Evolutionary conservation across 2,329 filamentous ascomycete genomes (phyloP).

Genomic region (Penicillium sp.): DNA sequence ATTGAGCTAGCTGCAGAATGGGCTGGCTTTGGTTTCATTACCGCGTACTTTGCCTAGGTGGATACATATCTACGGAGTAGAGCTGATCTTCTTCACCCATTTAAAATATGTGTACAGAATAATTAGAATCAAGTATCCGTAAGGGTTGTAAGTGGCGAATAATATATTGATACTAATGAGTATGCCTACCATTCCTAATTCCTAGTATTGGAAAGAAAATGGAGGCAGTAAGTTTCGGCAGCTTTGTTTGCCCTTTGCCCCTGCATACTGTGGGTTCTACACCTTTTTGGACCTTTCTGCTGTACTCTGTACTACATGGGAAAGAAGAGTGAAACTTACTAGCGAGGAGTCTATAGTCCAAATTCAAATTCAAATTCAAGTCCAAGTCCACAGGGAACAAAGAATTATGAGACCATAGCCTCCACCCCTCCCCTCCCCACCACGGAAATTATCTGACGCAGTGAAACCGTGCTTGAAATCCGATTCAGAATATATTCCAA

Average conservation of each 20-base stretch:
- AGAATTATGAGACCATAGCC: background rate
- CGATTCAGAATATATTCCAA: background rate
- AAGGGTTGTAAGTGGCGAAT: background rate
- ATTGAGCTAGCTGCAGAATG: constrained; percentile 4
- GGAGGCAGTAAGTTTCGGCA: background rate
- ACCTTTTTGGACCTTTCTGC: background rate
- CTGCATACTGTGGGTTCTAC: background rate
- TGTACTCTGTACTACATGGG: background rate
- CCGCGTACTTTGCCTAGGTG: background rate
- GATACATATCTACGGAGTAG: background rate
- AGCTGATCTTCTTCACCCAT: constrained; percentile 1
- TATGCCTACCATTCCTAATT: background rate
- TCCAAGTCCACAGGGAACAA: background rate
- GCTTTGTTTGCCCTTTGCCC: background rate
- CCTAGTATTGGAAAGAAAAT: background rate
- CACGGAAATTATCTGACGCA: background rate
- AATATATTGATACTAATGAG: background rate
- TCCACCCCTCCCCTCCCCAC: background rate
- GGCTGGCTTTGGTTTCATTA: constrained; percentile 2
- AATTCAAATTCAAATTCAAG: background rate
- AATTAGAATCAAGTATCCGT: background rate
- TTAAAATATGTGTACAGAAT: background rate
- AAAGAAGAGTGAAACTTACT: background rate
- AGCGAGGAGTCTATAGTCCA: background rate
- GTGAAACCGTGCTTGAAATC: background rate